Percentiles rank a stretch among this genome's conserved stretches.
These are phyloP conservation scores for Linnemannia zychae DNA, from an alignment of 192 early-diverging fungal genomes.

Conservation along the genomic window DNA sequence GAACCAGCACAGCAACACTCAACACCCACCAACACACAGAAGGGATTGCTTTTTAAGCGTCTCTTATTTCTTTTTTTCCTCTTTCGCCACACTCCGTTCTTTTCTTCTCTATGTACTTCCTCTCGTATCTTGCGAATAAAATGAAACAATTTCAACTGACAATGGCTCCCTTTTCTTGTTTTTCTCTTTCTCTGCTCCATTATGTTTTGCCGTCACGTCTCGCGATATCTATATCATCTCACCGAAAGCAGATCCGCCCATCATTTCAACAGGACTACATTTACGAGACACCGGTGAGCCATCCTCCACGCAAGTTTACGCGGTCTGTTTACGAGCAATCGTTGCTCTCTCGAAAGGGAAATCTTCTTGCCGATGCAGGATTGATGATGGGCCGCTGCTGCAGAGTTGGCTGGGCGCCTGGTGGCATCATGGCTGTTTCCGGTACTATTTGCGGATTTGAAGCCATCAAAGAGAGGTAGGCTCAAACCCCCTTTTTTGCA, in stretches of 20 bases:
- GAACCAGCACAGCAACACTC: background rate
- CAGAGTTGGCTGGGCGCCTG: conserved; percentile 88
- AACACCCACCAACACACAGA: background rate
- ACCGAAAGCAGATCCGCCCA: conserved; percentile 26
- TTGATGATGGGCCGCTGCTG: conserved; percentile 86
- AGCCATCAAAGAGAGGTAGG: conserved; percentile 45
- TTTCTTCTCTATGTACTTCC: conserved; percentile 15
- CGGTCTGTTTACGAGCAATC: conserved; percentile 42
- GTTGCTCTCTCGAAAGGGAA: conserved; percentile 54
- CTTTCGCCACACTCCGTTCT: background rate
- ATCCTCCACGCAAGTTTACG: conserved; percentile 39
- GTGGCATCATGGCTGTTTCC: conserved; percentile 74
- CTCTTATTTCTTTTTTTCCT: background rate
- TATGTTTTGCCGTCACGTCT: background rate
- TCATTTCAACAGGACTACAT: conserved; percentile 42
- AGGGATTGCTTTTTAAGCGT: background rate
- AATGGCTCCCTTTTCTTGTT: background rate
- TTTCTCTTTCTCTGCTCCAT: background rate
- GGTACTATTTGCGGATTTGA: conserved; percentile 54
- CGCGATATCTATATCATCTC: background rate
- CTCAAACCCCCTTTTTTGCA: background rate
- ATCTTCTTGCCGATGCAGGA: conserved; percentile 76
- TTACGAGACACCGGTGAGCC: background rate
- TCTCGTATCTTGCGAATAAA: conserved; percentile 43
- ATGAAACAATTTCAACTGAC: conserved; percentile 41